Evolutionary conservation across 352 stramenopile species (phyloP), one percentile per base, ranked within the genome.

Genomic region (Globisporangium cederbergense): DNA sequence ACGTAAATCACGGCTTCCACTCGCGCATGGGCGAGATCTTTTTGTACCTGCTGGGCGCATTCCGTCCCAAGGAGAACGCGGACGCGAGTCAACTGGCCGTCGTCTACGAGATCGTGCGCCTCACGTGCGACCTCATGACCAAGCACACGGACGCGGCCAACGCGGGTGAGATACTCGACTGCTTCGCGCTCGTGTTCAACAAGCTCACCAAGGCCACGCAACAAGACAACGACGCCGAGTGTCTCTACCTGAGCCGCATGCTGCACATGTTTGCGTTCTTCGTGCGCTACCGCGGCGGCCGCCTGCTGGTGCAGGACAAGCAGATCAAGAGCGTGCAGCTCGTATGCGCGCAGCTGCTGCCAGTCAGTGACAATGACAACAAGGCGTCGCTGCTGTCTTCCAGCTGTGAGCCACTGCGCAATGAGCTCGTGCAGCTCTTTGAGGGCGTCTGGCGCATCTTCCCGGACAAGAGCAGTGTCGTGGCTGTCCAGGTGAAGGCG

Each of bases 1-100:
- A 95, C 55, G 87, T 96, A 13, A 88, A 87, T 53, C 77, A 90
- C 61, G 80, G 86, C 1, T 95, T 96, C 70, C 87, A 96, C 71
- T 95, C 87, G 50, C 75, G 88, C 25, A 95, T 93, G 87, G 68
- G 73, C 28, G 85, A 94, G 22, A 78, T 95, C 38, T 75, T 95
- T 46, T 61, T 88, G 4, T 84, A 89, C 28, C 60, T 96, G 47
- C 73, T 96, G 2, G 72, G 78, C 3, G 76, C 86, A 6, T 95
- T 96, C 61, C 70, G 83, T 18, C 82, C 88, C 0, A 90, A 83
- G 30, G 50, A 74, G 42, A 34, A 14, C 8, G 20, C 45, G 47
- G 63, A 70, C 20, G 58, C 66, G 4, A 47, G 61, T 13, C 54
- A 79, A 10, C 73, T 78, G 46, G 42, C 67, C 10, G 60, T 79